Conservation (phyloP, 23 red algal species). For the Agarophyton chilense region DNA sequence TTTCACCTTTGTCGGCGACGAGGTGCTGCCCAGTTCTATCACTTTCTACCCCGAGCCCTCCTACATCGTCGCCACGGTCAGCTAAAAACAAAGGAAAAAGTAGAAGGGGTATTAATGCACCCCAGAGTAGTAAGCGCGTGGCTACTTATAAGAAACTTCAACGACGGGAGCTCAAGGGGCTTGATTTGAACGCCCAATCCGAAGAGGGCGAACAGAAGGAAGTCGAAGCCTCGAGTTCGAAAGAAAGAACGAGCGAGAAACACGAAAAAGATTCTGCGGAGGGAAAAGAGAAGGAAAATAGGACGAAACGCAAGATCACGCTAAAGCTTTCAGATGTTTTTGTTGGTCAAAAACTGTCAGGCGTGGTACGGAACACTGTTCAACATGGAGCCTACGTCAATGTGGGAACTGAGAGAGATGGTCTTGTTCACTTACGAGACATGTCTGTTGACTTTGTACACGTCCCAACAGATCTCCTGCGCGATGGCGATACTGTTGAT, state of each 20-base stretch:
- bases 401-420: slow-evolving; percentile 76
- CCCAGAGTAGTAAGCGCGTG: slow-evolving; percentile 12
- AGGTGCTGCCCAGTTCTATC: not conserved
- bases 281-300: not conserved
- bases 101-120: not conserved
- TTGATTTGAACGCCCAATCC: not conserved
- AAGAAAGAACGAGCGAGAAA: not conserved
- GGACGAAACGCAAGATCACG: not conserved
- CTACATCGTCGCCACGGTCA: not conserved
- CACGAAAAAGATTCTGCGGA: not conserved
- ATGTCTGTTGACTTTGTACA: slow-evolving; percentile 83
- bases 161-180: not conserved
- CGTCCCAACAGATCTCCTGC: slow-evolving; percentile 56
- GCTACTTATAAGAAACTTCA: slow-evolving; percentile 47
- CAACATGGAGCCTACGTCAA: slow-evolving; percentile 81
- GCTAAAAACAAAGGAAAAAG: not conserved
- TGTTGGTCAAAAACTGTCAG: slow-evolving; percentile 61
- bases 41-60: not conserved
- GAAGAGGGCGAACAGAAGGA: not conserved
- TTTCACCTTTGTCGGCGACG: not conserved
- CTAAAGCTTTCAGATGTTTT: slow-evolving; percentile 37
- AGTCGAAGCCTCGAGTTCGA: not conserved
- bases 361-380: slow-evolving; percentile 67
- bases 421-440: slow-evolving; percentile 84
- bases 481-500: slow-evolving; percentile 55